Evolutionary conservation across 495 filamentous ascomycete genomes (phyloP).

Genomic region (Astrothelium macrocarpum): DNA sequence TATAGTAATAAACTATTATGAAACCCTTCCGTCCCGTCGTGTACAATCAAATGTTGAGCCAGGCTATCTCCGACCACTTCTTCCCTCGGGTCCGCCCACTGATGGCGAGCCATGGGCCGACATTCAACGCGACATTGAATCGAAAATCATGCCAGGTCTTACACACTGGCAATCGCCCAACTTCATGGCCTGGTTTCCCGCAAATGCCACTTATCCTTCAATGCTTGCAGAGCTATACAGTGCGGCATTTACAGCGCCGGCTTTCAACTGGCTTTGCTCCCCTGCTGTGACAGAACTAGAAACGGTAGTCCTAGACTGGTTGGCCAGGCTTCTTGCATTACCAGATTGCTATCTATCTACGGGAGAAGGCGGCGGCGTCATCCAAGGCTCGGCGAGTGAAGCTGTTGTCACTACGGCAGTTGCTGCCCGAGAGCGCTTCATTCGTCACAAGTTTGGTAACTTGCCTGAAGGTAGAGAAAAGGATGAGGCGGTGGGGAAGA

Average conservation of each 20-base stretch:
- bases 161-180: conserved; percentile 95
- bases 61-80: conserved; percentile 73
- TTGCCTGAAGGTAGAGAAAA: background rate
- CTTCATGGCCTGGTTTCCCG: conserved; percentile 95
- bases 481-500: conserved; percentile 36
- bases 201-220: conserved; percentile 68
- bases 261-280: conserved; percentile 96
- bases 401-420: conserved; percentile 80
- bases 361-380: conserved; percentile 77
- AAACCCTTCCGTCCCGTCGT: conserved; percentile 56
- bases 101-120: conserved; percentile 66
- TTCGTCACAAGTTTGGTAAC: conserved; percentile 17
- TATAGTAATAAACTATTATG: conserved; percentile 73
- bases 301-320: conserved; percentile 89
- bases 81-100: conserved; percentile 63
- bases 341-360: conserved; percentile 70
- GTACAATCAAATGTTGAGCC: conserved; percentile 74
- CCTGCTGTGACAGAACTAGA: conserved; percentile 95
- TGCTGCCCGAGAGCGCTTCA: conserved; percentile 73
- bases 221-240: conserved; percentile 93
- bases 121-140: conserved; percentile 78
- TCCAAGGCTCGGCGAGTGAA: conserved; percentile 89
- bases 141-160: conserved; percentile 84
- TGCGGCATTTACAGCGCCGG: conserved; percentile 75
- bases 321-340: conserved; percentile 62